Conservation (phyloP, 805 yeast genomes). For the Saturnispora sekii region DNA sequence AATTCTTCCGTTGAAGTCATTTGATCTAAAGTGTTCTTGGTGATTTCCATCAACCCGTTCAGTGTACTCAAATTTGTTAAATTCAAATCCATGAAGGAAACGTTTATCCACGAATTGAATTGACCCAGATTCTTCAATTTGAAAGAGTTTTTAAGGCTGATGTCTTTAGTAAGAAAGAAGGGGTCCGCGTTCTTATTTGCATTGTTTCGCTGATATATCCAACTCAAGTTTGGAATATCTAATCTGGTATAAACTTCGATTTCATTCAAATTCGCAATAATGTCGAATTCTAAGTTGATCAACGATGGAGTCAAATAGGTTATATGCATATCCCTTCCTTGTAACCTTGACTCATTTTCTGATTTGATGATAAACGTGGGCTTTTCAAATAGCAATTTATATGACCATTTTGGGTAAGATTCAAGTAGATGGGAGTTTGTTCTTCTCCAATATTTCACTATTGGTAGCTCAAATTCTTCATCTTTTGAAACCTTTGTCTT, state of each 20-base stretch:
- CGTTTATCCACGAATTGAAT: conserved; percentile 12
- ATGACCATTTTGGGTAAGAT: conserved; percentile 16
- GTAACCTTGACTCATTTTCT: conserved; percentile 3
- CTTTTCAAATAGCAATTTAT: conserved; percentile 21
- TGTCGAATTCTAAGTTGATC: conserved; percentile 14
- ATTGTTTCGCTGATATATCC: conserved; percentile 16
- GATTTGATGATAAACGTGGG: conserved; percentile 21
- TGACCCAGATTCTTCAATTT: conserved; percentile 10
- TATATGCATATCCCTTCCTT: conserved; percentile 13
- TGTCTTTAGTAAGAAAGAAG: conserved; percentile 11
- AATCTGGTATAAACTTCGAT: conserved; percentile 11
- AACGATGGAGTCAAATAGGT: conserved; percentile 17
- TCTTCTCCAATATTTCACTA: not conserved
- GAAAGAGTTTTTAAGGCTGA: conserved; percentile 21
- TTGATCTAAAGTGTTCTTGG: conserved; percentile 1
- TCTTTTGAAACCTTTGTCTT: not conserved
- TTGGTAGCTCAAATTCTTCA: no score
- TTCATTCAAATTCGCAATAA: conserved; percentile 2
- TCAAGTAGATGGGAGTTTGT: not conserved
- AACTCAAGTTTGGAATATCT: conserved; percentile 16
- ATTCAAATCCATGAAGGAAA: conserved; percentile 20
- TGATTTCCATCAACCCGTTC: conserved; percentile 17
- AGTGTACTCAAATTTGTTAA: conserved; percentile 22
- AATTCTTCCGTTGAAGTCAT: not conserved
- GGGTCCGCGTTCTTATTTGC: conserved; percentile 3